A percentile compares a stretch with the other conserved stretches of the same genome.
phyloP scores from a whole-genome alignment of 106 monocot genomes.

The Platanthera guangdongensis region DNA sequence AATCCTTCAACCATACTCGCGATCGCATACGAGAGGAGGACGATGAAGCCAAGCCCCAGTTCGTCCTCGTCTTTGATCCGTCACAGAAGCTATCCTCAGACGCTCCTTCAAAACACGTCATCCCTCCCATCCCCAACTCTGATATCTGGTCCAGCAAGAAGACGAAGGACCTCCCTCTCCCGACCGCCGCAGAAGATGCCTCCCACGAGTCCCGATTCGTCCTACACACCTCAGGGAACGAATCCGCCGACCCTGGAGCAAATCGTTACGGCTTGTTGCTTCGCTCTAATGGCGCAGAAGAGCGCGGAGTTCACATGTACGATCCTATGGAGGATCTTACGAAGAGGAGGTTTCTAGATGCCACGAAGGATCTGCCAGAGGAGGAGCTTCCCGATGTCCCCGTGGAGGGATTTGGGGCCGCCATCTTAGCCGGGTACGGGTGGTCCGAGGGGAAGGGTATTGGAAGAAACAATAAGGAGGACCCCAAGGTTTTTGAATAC shows the following conservation, averaged over 20 bases:
- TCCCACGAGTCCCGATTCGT: slow-evolving; percentile 24
- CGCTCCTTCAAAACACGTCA: slow-evolving; percentile 18
- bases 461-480: slow-evolving; percentile 52
- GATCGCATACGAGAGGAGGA: neutral
- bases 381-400: slow-evolving; percentile 66
- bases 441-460: slow-evolving; percentile 76
- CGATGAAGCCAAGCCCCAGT: slow-evolving; percentile 24
- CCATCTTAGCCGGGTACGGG: slow-evolving; percentile 64
- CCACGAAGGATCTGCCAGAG: slow-evolving; percentile 46
- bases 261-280: slow-evolving; percentile 62
- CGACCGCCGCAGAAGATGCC: slow-evolving; percentile 20
- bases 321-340: neutral
- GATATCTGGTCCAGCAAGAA: slow-evolving; percentile 28
- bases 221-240: slow-evolving; percentile 27
- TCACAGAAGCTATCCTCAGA: slow-evolving; percentile 33
- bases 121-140: slow-evolving; percentile 68
- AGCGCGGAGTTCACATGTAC: neutral
- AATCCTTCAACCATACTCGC: slow-evolving; percentile 5
- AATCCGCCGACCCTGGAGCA: slow-evolving; percentile 13
- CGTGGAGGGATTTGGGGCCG: slow-evolving; percentile 59
- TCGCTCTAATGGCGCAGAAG: slow-evolving; percentile 20
- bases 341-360: slow-evolving; percentile 30
- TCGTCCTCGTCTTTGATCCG: slow-evolving; percentile 85
- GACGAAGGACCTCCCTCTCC: slow-evolving; percentile 30
- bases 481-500: slow-evolving; percentile 55